These are phyloP conservation scores for Psilocybe azurescens DNA, from an alignment of 768 basidiomycete genomes.

Conservation along the genomic window DNA sequence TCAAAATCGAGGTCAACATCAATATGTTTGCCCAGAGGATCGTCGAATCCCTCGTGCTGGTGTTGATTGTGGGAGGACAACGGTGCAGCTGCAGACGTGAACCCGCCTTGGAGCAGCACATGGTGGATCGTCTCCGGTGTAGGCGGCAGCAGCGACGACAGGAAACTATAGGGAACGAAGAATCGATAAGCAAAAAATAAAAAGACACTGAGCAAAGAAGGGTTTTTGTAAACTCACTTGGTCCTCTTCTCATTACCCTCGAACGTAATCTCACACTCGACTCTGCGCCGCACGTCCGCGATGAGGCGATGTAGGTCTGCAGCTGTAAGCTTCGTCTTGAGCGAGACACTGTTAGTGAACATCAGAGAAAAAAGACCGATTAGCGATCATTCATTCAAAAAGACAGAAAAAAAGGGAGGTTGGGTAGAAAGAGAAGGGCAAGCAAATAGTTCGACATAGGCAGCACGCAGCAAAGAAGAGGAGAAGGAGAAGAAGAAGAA, in stretches of 20 bases:
- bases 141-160: slow-evolving; percentile 76
- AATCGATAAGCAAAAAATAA: background rate
- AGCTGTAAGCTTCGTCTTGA: slow-evolving; percentile 76
- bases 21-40: slow-evolving; percentile 1
- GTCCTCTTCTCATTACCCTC: slow-evolving; percentile 62
- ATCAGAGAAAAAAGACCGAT: no score
- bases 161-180: slow-evolving; percentile 54
- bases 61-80: background rate
- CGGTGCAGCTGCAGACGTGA: slow-evolving; percentile 20
- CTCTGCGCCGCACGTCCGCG: slow-evolving; percentile 72
- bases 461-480: background rate
- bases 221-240: slow-evolving; percentile 41
- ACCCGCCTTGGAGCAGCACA: slow-evolving; percentile 71
- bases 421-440: no score
- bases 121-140: slow-evolving; percentile 74
- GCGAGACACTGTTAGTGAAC: slow-evolving; percentile 63
- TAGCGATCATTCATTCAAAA: no score
- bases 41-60: background rate
- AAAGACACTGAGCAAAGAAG: slow-evolving; percentile 23
- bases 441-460: no score
- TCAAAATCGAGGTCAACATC: background rate
- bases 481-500: background rate
- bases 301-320: slow-evolving; percentile 74
- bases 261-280: slow-evolving; percentile 74
- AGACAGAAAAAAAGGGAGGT: no score